phyloP scores from a whole-genome alignment of 768 basidiomycete genomes.

The Mrakia frigida region DNA sequence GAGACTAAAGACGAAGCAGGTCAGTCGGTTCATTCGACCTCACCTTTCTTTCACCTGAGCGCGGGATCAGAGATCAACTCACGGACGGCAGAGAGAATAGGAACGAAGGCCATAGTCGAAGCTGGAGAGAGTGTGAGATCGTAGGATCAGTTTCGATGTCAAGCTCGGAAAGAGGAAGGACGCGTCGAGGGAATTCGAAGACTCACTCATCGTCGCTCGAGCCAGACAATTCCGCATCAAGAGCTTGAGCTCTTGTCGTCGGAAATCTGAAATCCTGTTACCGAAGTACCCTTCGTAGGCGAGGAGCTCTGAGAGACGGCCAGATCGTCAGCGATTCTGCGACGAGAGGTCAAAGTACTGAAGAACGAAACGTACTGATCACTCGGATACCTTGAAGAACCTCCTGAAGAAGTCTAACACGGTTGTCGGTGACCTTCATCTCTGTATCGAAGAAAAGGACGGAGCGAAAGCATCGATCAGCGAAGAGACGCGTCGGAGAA shows the following conservation, averaged over 20 bases:
- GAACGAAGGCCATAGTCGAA: background rate
- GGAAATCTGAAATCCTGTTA: slow-evolving; percentile 33
- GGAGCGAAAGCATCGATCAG: slow-evolving; percentile 25
- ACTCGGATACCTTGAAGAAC: slow-evolving; percentile 56
- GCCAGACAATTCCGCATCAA: slow-evolving; percentile 39
- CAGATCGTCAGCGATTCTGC: too few relatives aligned
- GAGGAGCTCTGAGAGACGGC: slow-evolving; percentile 48
- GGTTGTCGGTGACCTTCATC: slow-evolving; percentile 60
- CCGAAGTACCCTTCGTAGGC: slow-evolving; percentile 53
- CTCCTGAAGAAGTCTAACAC: slow-evolving; percentile 62
- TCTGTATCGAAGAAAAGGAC: slow-evolving; percentile 33
- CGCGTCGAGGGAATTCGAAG: background rate
- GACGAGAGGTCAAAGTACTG: background rate
- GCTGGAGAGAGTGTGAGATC: background rate
- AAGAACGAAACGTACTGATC: slow-evolving; percentile 46
- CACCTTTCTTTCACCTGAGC: too few relatives aligned
- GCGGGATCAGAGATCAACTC: background rate
- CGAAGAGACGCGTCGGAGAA: background rate
- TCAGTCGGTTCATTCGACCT: too few relatives aligned
- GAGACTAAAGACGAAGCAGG: slow-evolving; percentile 28
- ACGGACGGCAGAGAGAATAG: slow-evolving; percentile 2
- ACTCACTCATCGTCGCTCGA: slow-evolving; percentile 33
- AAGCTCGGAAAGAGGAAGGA: background rate
- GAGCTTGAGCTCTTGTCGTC: slow-evolving; percentile 38
- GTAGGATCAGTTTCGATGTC: background rate